Evolutionary conservation across 257 asterid species (phyloP).

Genomic region (Nicotiana paniculata): DNA sequence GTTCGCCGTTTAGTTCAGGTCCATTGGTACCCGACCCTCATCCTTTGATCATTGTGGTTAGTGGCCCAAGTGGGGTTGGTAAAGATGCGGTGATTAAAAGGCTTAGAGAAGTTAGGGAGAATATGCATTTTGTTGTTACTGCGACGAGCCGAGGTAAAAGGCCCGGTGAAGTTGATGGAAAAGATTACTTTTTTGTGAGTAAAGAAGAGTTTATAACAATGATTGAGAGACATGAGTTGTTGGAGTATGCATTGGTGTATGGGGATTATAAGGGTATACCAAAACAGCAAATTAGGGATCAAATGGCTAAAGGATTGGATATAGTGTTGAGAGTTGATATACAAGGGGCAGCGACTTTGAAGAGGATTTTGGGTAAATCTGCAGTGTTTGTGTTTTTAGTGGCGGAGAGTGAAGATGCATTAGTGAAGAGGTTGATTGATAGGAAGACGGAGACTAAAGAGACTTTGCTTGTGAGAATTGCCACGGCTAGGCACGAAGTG

Average conservation of each 20-base stretch:
- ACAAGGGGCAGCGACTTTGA: slow-evolving; percentile 82
- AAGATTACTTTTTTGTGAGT: slow-evolving; percentile 67
- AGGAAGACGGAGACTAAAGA: slow-evolving; percentile 78
- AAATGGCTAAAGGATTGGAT: slow-evolving; percentile 75
- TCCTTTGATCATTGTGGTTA: slow-evolving; percentile 74
- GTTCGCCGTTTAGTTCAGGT: slow-evolving; percentile 61
- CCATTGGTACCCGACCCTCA: slow-evolving; percentile 60
- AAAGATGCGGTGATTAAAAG: slow-evolving; percentile 82
- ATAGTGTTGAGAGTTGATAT: slow-evolving; percentile 86
- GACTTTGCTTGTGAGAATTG: slow-evolving; percentile 73
- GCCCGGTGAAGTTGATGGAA: slow-evolving; percentile 72
- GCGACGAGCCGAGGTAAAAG: slow-evolving; percentile 69
- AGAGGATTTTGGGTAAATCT: slow-evolving; percentile 45
- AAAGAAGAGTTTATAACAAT: slow-evolving; percentile 67
- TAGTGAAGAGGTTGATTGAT: slow-evolving; percentile 82
- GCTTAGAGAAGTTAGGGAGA: slow-evolving; percentile 62
- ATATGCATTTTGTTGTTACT: slow-evolving; percentile 81
- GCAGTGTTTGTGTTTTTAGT: slow-evolving; percentile 78
- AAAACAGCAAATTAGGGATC: slow-evolving; percentile 76
- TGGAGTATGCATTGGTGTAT: slow-evolving; percentile 93
- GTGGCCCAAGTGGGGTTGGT: slow-evolving; percentile 97
- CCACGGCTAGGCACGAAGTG: slow-evolving; percentile 78
- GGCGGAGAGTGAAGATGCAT: slow-evolving; percentile 92
- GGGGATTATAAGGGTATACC: slow-evolving; percentile 89
- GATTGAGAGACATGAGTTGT: slow-evolving; percentile 66